Evolutionary conservation across 176 grass and related monocot species (phyloP), one percentile per base, ranked within the genome.

Genomic region (Saccharum officinarum): DNA sequence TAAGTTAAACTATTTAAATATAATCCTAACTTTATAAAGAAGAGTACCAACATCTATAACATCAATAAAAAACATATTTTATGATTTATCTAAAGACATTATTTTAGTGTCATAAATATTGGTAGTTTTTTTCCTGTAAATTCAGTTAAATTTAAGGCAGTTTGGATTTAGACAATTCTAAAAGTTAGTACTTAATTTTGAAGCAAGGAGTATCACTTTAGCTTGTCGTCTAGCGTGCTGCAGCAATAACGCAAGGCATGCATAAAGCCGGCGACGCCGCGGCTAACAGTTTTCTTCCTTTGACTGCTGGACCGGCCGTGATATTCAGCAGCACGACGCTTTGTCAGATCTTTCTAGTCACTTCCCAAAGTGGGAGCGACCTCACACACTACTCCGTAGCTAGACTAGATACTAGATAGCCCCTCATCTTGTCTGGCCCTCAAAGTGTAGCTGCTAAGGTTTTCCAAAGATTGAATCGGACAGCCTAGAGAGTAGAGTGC

Each of bases 321-420:
- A 70, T n/a, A 49, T 73, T 73, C 71, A 49, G 42, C 42, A 28
- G 23, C 70, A 36, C 30, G 30, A 22, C 34, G 33, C 67, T 46
- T 69, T 77, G 79, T 82, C 80, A 82, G 86, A 77, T 83, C 80
- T 82, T 87, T 69, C 72, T 65, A 69, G 80, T 79, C 83, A 70
- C 75, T 79, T 85, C 83, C 75, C 6, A 46, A 62, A 60, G 83
- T 36, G 50, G 83, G 49, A 59, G 75, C 36, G 62, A 31, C 11
- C 62, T 1, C 62, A 70, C 66, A 78, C 60, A 20, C 70, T 59
- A 59, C 80, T 59, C 47, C 79, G 52, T 54, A 44, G 23, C 77
- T 44, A 42, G 38, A 37, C 57, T 59, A 9, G 60, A 60, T 12
- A 37, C 57, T 59, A 9, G 60, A 25, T 12, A 54, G 49, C 50